Evolutionary conservation across 2,329 filamentous ascomycete genomes (phyloP).

Genomic region (Cordyceps sp.): DNA sequence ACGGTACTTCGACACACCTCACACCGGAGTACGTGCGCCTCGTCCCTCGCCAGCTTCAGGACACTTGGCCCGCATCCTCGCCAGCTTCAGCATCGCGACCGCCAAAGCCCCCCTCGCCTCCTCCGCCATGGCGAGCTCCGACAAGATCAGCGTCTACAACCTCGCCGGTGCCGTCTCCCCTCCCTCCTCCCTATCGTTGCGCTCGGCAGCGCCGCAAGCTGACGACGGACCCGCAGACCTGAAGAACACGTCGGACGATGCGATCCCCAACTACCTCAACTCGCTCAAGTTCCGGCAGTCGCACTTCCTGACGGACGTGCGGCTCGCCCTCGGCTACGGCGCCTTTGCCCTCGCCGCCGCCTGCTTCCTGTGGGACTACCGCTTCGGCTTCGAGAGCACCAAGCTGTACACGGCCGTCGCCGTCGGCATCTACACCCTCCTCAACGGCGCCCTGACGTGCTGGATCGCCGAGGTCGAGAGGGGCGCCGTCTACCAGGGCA

Average conservation of each 20-base stretch:
- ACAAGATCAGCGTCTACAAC: constrained; percentile 51
- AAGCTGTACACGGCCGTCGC: constrained; percentile 68
- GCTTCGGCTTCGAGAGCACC: constrained; percentile 73
- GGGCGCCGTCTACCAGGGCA: constrained; percentile 65
- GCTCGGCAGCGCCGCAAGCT: background rate
- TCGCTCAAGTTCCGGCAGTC: constrained; percentile 72
- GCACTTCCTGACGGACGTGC: constrained; percentile 66
- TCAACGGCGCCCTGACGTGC: constrained; percentile 63
- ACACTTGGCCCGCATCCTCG: too few species aligned
- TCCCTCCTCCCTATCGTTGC: background rate
- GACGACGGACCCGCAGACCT: constrained; percentile 44
- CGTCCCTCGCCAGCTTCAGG: too few species aligned
- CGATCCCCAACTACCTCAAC: constrained; percentile 83
- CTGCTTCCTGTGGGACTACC: constrained; percentile 86
- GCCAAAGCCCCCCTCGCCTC: background rate
- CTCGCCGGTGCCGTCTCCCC: constrained; percentile 34
- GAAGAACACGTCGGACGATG: constrained; percentile 93
- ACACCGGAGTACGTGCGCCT: too few species aligned
- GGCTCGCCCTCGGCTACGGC: constrained; percentile 66
- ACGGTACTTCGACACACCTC: too few species aligned
- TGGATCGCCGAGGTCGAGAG: constrained; percentile 81
- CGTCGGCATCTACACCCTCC: constrained; percentile 59
- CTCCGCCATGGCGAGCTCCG: constrained; percentile 17
- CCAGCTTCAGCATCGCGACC: too few species aligned
- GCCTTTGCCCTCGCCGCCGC: constrained; percentile 66